Evolutionary conservation across 371 early-diverging fungal genomes (phyloP), one percentile per base, ranked within the genome.

Genomic region (Syncephalastrum racemosum): DNA sequence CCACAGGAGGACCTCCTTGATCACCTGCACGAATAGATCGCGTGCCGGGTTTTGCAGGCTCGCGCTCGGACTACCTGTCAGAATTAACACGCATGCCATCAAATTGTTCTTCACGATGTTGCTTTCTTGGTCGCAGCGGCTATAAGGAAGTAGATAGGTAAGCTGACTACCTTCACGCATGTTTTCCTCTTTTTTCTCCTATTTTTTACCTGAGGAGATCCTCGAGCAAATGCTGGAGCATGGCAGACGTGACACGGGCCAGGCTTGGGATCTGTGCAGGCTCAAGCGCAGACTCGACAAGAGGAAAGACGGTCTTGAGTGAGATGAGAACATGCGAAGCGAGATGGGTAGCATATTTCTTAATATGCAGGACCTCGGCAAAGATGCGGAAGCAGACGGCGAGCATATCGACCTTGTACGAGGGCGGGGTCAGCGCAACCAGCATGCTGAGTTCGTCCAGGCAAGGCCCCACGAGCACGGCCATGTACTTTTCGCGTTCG

Each of bases 361-460:
- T 54, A 40, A 70, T 67, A 4, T 55, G 61, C 54, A 79, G 50
- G 1, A 75, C 64, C 15, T 63, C 71, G 68, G 70, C 58, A 49
- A 67, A 79, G 5, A 81, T 57, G 53, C 73, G 66, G 19, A 77
- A 65, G 36, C 67, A 70, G 15, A 81, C 68, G 0, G 81, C 77
- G 20, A 75, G 43, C 4, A 81, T 46, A 53, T 81, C 79, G 15
- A 75, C 73, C 43, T 73, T 77, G 23, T 71, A 75, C 14, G 50
- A 63, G 4, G 68, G 40, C 1, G 81, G 81, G 18, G 74, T 61
- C 15, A 79, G 70, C 1, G 54, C 46, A 4, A 77, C 66, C n/a
- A 81, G 62, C 25, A 63, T 55, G 16, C 76, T 64, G 5, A 81
- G 46, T 8, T 77, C 67, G 54, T 81, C 81, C 15, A 81, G n/a